Evolutionary conservation across 164 flowering plant species (phyloP), one percentile per base, ranked within the genome.

Genomic region (Macadamia integrifolia): DNA sequence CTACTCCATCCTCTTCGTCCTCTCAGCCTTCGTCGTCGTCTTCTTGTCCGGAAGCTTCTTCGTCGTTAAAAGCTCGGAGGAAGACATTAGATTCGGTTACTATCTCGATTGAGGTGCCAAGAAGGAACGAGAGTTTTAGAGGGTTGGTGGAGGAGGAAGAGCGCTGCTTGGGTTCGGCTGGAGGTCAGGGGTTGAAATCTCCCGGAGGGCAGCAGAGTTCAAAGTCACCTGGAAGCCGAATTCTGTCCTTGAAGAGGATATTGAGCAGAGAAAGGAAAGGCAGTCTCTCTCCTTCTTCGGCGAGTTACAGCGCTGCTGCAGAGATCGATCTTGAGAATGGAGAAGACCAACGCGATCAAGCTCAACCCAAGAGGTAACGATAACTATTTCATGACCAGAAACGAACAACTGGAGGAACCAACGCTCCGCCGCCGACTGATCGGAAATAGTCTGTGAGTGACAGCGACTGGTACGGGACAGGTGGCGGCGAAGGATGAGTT

Each of bases 21-120:
- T 29, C 52, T 57, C 43, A 35, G 40, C 3, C 40, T 35, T 35
- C 40, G 40, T 35, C 40, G 5, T 35, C 56, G 53, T 49, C 57
- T 56, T 56, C 58, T 18, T 5, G 5, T 6, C 18, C 6, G 28
- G 58, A 6, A 5, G 58, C 28, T 23, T 13, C 61, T 50, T 7
- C 61, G 55, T 46, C 74, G 60, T 53, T 71, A 46, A 67, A 64
- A n/a, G 23, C 9, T 28, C 30, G 53, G 49, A 76, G 78, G 58
- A 78, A 67, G 56, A 14, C 32, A 8, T 56, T 56, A 3, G 61
- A 60, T 9, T n/a, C 23, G n/a, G 44, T 65, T 18, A 58, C 32
- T 44, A 10, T 55, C 18, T 59, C 17, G 14, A 43, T 67, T 15
- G 69, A 67, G 35, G 63, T 67, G 55, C 62, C 62, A 32, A 58